Percentiles rank a stretch among this genome's conserved stretches.
phyloP scores from a whole-genome alignment of 1,284 basidiomycete genomes.

The Wolfiporia cocos region DNA sequence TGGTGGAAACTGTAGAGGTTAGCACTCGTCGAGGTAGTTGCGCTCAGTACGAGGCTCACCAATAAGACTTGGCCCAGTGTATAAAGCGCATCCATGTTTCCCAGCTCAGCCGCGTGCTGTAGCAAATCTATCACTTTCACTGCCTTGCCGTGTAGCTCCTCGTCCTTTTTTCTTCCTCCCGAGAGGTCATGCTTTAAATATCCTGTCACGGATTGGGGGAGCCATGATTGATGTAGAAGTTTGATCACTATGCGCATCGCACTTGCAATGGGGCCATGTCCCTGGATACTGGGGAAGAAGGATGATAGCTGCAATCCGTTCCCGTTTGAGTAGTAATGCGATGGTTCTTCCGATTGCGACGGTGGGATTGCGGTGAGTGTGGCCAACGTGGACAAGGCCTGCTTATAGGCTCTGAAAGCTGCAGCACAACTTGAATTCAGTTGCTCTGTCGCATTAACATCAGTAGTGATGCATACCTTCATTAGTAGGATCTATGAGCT shows the following conservation, averaged over 20 bases:
- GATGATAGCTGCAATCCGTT: constrained; percentile 52
- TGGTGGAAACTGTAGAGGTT: constrained; percentile 55
- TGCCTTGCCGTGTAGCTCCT: constrained; percentile 57
- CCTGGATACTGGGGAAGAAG: constrained; percentile 60
- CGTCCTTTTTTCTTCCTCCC: constrained; percentile 46
- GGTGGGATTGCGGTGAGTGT: constrained; percentile 54
- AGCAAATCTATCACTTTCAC: constrained; percentile 75
- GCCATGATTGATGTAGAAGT: constrained; percentile 47
- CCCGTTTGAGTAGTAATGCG: constrained; percentile 31
- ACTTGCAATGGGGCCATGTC: constrained; percentile 65
- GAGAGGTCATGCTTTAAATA: constrained; percentile 36
- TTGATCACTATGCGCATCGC: constrained; percentile 57
- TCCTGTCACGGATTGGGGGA: constrained; percentile 36
- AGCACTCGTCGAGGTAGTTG: constrained; percentile 1
- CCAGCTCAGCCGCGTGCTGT: constrained; percentile 73
- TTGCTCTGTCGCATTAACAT: not conserved
- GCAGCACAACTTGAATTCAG: constrained; percentile 14
- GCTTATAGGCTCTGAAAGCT: constrained; percentile 69
- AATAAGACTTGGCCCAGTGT: constrained; percentile 68
- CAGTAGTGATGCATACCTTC: constrained; percentile 18
- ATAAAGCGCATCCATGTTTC: constrained; percentile 72
- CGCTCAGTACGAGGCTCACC: constrained; percentile 36
- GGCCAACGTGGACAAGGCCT: constrained; percentile 58
- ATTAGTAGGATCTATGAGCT: constrained; percentile 16
- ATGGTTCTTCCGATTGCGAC: constrained; percentile 46